A percentile compares a stretch with the other conserved stretches of the same genome.
Evolutionary conservation across 2,329 filamentous ascomycete species (phyloP).

Genomic region (Nemania abortiva): DNA sequence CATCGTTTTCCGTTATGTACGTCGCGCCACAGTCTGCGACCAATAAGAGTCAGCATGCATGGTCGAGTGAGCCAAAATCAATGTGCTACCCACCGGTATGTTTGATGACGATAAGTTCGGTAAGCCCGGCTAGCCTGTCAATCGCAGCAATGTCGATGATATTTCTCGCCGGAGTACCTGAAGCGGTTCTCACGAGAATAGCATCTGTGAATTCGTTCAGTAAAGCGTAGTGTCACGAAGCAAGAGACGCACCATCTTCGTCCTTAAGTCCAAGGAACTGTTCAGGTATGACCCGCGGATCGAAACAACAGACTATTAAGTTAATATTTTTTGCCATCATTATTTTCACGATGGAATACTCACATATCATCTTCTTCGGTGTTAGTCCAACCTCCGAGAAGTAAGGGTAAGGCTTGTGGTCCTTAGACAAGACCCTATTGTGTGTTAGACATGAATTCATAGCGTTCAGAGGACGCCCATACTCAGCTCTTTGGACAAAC

Average conservation of each 20-base stretch:
- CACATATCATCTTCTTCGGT: constrained; percentile 26
- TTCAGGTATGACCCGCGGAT: constrained; percentile 14
- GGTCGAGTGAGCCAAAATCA: background rate
- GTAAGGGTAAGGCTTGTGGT: constrained; percentile 12
- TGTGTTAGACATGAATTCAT: too few species aligned
- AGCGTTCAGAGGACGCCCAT: too few species aligned
- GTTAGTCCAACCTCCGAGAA: background rate
- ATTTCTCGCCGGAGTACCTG: constrained; percentile 13
- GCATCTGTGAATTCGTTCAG: background rate
- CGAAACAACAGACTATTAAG: constrained; percentile 20
- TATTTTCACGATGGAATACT: background rate
- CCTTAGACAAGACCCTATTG: constrained; percentile 18
- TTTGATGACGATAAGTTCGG: constrained; percentile 15
- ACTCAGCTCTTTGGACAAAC: too few species aligned
- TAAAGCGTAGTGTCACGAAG: background rate
- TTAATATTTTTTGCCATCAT: background rate
- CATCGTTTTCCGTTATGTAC: constrained; percentile 19
- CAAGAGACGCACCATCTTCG: background rate
- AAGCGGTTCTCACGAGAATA: constrained; percentile 10
- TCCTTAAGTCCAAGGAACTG: constrained; percentile 10
- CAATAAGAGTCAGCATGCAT: too few species aligned
- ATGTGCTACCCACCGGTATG: constrained; percentile 12
- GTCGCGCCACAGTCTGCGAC: constrained; percentile 27
- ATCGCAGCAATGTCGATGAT: constrained; percentile 16
- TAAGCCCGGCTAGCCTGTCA: background rate